Conservation (phyloP, 306 rosid species). For the Acacia melanoxylon region DNA sequence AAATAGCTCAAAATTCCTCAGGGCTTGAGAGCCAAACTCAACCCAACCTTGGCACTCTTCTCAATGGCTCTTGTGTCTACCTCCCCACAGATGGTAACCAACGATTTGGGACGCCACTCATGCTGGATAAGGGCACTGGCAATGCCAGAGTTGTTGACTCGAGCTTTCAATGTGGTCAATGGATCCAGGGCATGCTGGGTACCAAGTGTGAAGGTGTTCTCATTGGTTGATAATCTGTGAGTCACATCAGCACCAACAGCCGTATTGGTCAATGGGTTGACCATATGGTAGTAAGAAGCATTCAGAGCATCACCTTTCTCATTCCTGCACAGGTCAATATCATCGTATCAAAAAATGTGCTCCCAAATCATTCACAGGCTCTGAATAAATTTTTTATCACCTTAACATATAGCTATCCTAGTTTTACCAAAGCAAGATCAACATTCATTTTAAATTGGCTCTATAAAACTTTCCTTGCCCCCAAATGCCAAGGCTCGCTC, state of each 20-base stretch:
- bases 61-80: slow-evolving; percentile 89
- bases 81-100: slow-evolving; percentile 82
- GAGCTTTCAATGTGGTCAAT: slow-evolving; percentile 78
- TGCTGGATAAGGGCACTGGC: slow-evolving; percentile 93
- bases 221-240: slow-evolving; percentile 68
- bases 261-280: slow-evolving; percentile 42
- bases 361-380: not conserved
- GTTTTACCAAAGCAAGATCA: not conserved
- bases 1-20: slow-evolving; percentile 43
- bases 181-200: slow-evolving; percentile 83
- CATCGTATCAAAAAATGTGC: slow-evolving; percentile 5
- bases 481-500: not conserved
- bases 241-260: slow-evolving; percentile 52
- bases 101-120: slow-evolving; percentile 95
- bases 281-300: slow-evolving; percentile 43
- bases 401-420: not conserved
- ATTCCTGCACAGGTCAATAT: slow-evolving; percentile 53
- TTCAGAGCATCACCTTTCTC: slow-evolving; percentile 68
- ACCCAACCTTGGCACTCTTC: slow-evolving; percentile 87
- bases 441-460: not conserved
- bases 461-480: not conserved
- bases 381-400: not conserved
- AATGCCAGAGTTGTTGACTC: slow-evolving; percentile 74
- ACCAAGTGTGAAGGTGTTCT: slow-evolving; percentile 77
- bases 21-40: slow-evolving; percentile 91